phyloP scores from a whole-genome alignment of 2,329 filamentous ascomycete genomes.

The Aspergillus hortae region DNA sequence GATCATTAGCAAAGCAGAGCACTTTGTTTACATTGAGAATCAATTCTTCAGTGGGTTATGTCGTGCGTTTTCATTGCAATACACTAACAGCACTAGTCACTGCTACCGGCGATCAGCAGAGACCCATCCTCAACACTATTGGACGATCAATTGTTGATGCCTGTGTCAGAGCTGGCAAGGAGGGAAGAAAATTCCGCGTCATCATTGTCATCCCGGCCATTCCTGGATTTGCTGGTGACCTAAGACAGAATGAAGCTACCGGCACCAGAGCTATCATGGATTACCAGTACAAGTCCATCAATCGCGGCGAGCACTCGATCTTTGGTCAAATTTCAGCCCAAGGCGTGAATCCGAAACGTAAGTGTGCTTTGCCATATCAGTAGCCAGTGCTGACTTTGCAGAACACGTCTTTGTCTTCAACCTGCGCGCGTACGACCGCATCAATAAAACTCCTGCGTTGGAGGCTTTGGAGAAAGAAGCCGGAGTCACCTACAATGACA shows the following conservation, averaged over 20 bases:
- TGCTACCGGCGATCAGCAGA: slow-evolving; percentile 82
- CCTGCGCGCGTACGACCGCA: slow-evolving; percentile 82
- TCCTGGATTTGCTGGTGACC: slow-evolving; percentile 89
- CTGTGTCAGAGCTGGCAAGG: slow-evolving; percentile 73
- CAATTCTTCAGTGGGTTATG: slow-evolving; percentile 76
- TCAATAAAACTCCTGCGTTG: slow-evolving; percentile 76
- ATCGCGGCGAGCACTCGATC: slow-evolving; percentile 86
- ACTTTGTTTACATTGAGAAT: slow-evolving; percentile 97
- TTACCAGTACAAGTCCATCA: slow-evolving; percentile 96
- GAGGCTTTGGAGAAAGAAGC: slow-evolving; percentile 74
- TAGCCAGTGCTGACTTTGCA: slow-evolving; percentile 12
- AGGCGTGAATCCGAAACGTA: slow-evolving; percentile 66
- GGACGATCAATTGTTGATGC: slow-evolving; percentile 89
- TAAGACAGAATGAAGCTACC: slow-evolving; percentile 75
- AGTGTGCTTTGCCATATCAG: slow-evolving; percentile 13
- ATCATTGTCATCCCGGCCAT: slow-evolving; percentile 89
- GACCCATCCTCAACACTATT: slow-evolving; percentile 81
- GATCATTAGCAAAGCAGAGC: slow-evolving; percentile 79
- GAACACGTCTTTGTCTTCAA: slow-evolving; percentile 94
- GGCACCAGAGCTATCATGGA: slow-evolving; percentile 97
- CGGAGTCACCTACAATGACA: slow-evolving; percentile 78
- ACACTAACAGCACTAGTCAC: slow-evolving; percentile 54
- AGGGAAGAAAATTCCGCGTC: slow-evolving; percentile 81
- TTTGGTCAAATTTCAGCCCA: slow-evolving; percentile 70
- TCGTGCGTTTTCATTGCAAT: not conserved